phyloP scores from a whole-genome alignment of 768 basidiomycete species.

The Suillus clintonianus region DNA sequence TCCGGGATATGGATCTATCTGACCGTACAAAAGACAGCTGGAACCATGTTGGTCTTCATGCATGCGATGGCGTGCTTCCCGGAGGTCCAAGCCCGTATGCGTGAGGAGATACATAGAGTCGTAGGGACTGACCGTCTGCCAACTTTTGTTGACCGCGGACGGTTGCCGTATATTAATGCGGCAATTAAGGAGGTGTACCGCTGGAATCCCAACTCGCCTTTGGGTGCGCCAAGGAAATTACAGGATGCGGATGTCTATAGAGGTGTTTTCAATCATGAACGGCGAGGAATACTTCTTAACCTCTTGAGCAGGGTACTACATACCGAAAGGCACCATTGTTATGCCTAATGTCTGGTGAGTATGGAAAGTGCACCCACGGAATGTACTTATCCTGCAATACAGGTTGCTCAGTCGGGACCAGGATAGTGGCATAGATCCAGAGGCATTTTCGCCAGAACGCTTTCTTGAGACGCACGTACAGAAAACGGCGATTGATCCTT shows the following conservation, averaged over 20 bases:
- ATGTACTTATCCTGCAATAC: background rate
- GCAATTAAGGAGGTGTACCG: constrained; percentile 26
- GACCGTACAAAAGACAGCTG: constrained; percentile 1
- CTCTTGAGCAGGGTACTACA: constrained; percentile 1
- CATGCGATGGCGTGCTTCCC: constrained; percentile 7
- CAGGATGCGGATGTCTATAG: constrained; percentile 12
- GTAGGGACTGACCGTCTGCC: constrained; percentile 44
- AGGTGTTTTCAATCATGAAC: background rate
- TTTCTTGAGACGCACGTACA: constrained; percentile 3
- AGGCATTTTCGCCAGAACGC: constrained; percentile 5
- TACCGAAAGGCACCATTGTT: constrained; percentile 4
- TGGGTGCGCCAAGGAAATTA: constrained; percentile 13
- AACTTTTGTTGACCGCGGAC: constrained; percentile 36
- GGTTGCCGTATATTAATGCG: constrained; percentile 41
- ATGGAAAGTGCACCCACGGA: background rate
- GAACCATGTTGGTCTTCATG: constrained; percentile 6
- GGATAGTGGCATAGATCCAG: constrained; percentile 4
- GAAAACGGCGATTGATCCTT: constrained; percentile 5
- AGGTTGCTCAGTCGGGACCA: constrained; percentile 6
- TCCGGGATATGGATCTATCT: background rate
- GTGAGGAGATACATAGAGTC: constrained; percentile 46
- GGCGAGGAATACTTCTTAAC: background rate
- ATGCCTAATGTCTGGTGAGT: constrained; percentile 4
- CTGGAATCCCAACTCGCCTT: constrained; percentile 13
- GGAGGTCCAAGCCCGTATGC: constrained; percentile 1